A percentile compares a stretch with the other conserved stretches of the same genome.
Evolutionary conservation across 768 basidiomycete species (phyloP).

Genomic region (Botryobasidium botryosum): DNA sequence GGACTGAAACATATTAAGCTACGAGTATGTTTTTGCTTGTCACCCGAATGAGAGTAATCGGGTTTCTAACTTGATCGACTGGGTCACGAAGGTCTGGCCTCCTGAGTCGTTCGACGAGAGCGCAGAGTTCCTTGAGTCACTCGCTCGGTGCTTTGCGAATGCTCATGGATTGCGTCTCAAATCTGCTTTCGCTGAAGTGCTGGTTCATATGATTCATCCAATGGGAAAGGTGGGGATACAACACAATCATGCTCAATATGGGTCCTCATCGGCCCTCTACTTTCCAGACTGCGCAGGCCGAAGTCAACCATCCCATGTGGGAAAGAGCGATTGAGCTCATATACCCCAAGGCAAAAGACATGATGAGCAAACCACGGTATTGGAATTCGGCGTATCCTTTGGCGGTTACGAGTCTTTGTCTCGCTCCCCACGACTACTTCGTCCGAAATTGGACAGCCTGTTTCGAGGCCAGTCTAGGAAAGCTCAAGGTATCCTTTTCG

Average conservation of each 20-base stretch:
- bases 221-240: conserved; percentile 53
- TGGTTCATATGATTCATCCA: conserved; percentile 63
- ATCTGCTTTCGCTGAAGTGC: conserved; percentile 66
- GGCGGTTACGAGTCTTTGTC: conserved; percentile 66
- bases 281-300: conserved; percentile 73
- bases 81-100: conserved; percentile 65
- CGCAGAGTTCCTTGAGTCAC: conserved; percentile 72
- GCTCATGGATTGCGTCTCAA: conserved; percentile 75
- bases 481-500: conserved; percentile 47
- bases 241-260: neutral
- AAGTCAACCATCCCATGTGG: conserved; percentile 92
- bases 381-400: conserved; percentile 79
- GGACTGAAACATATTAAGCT: conserved; percentile 71
- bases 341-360: conserved; percentile 63
- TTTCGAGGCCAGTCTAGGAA: conserved; percentile 54
- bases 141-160: conserved; percentile 69
- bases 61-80: too few species aligned
- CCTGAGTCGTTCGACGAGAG: conserved; percentile 86
- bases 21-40: conserved; percentile 31
- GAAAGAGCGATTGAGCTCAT: conserved; percentile 78
- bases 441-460: conserved; percentile 62
- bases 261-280: neutral
- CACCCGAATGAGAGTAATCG: neutral
- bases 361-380: conserved; percentile 78
- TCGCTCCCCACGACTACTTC: conserved; percentile 74